Conservation (phyloP, 2,329 filamentous ascomycete species). For the Diaporthe sp. region DNA sequence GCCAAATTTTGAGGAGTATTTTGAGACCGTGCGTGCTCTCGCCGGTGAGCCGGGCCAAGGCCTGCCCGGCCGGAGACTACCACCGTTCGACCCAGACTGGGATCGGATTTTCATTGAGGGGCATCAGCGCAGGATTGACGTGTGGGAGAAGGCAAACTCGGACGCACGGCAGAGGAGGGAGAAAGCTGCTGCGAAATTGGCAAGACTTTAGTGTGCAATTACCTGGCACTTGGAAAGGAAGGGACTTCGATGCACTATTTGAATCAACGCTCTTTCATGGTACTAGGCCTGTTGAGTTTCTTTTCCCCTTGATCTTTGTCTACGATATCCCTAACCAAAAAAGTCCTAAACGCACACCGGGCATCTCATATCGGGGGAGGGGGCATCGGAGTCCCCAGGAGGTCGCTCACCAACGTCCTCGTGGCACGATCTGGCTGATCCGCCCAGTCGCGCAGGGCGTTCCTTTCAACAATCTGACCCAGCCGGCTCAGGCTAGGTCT, state of each 20-base stretch:
- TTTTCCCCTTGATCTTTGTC: rapidly evolving
- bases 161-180: not conserved
- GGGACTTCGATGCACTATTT: not conserved
- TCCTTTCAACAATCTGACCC: not conserved
- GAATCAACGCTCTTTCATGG: not conserved
- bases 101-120: constrained; percentile 65
- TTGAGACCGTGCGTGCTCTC: constrained; percentile 66
- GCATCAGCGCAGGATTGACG: constrained; percentile 67
- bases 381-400: not conserved
- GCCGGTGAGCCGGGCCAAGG: constrained; percentile 59
- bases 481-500: not conserved
- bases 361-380: not conserved
- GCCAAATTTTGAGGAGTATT: constrained; percentile 75
- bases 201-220: not conserved
- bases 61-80: constrained; percentile 59
- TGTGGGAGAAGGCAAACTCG: constrained; percentile 62
- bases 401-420: not conserved
- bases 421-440: not conserved
- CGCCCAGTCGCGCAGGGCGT: not conserved
- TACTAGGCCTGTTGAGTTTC: not conserved
- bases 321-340: not conserved
- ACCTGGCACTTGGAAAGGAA: no score
- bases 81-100: constrained; percentile 62
- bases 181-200: not conserved
- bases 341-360: not conserved